phyloP scores from a whole-genome alignment of 306 rosid species.

The Argentina anserina region DNA sequence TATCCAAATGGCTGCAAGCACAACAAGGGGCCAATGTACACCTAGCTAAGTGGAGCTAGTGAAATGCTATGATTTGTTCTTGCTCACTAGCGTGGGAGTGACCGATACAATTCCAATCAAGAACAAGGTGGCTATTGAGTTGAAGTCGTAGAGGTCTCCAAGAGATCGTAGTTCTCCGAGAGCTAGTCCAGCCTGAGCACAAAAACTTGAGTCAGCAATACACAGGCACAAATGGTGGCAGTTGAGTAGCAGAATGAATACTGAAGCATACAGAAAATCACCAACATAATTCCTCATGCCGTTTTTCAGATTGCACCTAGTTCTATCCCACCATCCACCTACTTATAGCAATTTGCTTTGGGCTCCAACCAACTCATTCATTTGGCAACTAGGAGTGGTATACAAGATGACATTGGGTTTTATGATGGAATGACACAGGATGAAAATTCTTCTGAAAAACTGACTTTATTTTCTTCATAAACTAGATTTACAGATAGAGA shows the following conservation, averaged over 20 bases:
- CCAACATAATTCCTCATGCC: background rate
- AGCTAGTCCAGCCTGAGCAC: conserved; percentile 84
- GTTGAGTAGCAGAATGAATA: background rate
- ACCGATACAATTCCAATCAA: conserved; percentile 76
- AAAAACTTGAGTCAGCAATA: background rate
- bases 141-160: conserved; percentile 91
- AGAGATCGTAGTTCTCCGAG: conserved; percentile 81
- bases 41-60: conserved; percentile 20
- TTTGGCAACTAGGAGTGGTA: background rate
- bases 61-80: conserved; percentile 47
- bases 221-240: background rate
- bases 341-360: background rate
- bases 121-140: conserved; percentile 83
- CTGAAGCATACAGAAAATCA: background rate
- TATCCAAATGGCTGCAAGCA: conserved; percentile 23
- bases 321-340: conserved; percentile 4
- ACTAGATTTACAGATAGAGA: background rate
- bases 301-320: too few species aligned
- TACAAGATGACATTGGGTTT: background rate
- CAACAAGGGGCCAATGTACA: conserved; percentile 28
- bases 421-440: background rate
- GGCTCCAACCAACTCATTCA: background rate
- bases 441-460: background rate
- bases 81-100: conserved; percentile 74
- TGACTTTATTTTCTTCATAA: background rate